A percentile compares a stretch with the other conserved stretches of the same genome.
These are phyloP conservation scores for Populus ilicifolia DNA, from an alignment of 345 rosid genomes.

Conservation along the genomic window DNA sequence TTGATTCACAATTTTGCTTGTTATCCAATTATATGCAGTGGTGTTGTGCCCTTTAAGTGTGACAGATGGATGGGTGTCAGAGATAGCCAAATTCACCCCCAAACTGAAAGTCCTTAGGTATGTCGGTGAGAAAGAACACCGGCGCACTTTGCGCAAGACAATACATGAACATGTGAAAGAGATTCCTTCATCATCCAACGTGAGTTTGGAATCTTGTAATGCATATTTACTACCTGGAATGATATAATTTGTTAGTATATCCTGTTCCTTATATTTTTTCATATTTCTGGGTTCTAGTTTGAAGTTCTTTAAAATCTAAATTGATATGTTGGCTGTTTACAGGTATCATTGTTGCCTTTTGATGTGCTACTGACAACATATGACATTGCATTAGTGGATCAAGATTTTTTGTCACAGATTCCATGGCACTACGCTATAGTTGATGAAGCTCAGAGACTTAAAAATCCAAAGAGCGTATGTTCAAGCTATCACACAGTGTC, in stretches of 20 bases:
- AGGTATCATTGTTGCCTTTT: constrained; percentile 56
- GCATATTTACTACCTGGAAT: not conserved
- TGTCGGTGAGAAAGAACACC: constrained; percentile 70
- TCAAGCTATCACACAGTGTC: not conserved
- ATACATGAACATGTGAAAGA: constrained; percentile 43
- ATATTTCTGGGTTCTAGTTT: not conserved
- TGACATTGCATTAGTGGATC: constrained; percentile 69
- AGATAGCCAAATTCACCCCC: constrained; percentile 68
- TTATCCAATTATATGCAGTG: constrained; percentile 41
- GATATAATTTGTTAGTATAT: not conserved
- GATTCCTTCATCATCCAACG: constrained; percentile 31
- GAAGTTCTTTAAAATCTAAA: not conserved
- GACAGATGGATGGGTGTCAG: constrained; percentile 79
- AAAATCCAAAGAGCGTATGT: constrained; percentile 83
- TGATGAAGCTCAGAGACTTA: constrained; percentile 94
- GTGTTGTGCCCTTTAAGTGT: constrained; percentile 84
- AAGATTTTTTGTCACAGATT: constrained; percentile 78
- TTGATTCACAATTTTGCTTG: not conserved
- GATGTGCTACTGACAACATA: constrained; percentile 83
- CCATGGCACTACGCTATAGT: constrained; percentile 71
- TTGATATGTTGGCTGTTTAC: constrained; percentile 21
- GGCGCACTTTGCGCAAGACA: constrained; percentile 46
- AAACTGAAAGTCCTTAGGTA: constrained; percentile 56
- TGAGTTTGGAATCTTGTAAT: constrained; percentile 32
- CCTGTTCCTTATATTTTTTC: not conserved